A percentile compares a stretch with the other conserved stretches of the same genome.
These are phyloP conservation scores for Blastomyces parvus DNA, from an alignment of 2,329 filamentous ascomycete species.

Conservation along the genomic window DNA sequence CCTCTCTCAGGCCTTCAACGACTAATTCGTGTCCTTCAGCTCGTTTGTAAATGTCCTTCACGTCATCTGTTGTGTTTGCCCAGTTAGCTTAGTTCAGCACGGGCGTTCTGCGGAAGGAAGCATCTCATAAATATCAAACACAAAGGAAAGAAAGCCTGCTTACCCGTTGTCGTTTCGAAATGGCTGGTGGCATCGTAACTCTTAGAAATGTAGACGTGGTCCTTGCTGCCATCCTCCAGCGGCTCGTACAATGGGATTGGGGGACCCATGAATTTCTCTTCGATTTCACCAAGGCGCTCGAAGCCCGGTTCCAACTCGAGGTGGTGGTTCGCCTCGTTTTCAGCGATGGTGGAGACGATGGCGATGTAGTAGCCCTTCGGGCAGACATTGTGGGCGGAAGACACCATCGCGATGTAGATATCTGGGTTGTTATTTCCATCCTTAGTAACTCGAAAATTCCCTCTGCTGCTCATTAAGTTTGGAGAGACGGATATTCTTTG, in stretches of 20 bases:
- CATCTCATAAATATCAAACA: not conserved
- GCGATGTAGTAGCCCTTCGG: constrained; percentile 98
- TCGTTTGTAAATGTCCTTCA: constrained; percentile 83
- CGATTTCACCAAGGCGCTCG: constrained; percentile 81
- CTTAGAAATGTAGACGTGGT: constrained; percentile 96
- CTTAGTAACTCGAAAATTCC: not conserved
- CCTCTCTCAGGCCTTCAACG: constrained; percentile 74
- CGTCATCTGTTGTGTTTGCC: constrained; percentile 56
- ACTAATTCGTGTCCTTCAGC: constrained; percentile 73
- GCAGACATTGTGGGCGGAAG: constrained; percentile 93
- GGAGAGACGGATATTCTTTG: not conserved
- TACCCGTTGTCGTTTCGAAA: constrained; percentile 78
- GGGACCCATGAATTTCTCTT: constrained; percentile 93
- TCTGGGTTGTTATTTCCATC: constrained; percentile 43
- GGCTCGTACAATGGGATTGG: constrained; percentile 94
- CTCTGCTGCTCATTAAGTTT: not conserved
- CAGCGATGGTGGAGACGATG: constrained; percentile 95
- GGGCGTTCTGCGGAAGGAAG: not conserved
- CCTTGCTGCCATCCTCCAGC: constrained; percentile 65
- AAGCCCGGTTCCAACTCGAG: constrained; percentile 87
- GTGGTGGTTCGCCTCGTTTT: constrained; percentile 86
- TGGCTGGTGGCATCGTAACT: constrained; percentile 97
- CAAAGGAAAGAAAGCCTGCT: constrained; percentile 15
- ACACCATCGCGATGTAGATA: constrained; percentile 94
- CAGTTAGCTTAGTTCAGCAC: constrained; percentile 6